Evolutionary conservation across 495 filamentous ascomycete genomes (phyloP).

Genomic region (Jackrogersella minutella): DNA sequence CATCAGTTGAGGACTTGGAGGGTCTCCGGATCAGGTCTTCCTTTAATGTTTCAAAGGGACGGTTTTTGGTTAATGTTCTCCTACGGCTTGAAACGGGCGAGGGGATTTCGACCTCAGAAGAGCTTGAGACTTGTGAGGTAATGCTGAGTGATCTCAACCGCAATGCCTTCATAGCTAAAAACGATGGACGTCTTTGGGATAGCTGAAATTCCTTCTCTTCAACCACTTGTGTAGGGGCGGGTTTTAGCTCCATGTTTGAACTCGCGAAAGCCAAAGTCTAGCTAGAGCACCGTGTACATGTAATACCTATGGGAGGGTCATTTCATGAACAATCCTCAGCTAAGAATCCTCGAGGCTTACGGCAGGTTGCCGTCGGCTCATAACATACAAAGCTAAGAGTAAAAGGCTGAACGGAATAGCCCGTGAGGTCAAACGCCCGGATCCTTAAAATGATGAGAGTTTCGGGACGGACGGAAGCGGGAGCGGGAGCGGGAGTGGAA

Average conservation of each 20-base stretch:
- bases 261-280: slow-evolving; percentile 1
- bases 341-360: neutral
- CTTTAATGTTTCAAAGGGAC: slow-evolving; percentile 32
- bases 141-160: slow-evolving; percentile 42
- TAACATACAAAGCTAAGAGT: slow-evolving; percentile 6
- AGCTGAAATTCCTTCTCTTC: slow-evolving; percentile 24
- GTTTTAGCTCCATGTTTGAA: slow-evolving; percentile 37
- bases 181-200: slow-evolving; percentile 38
- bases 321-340: too few relatives aligned
- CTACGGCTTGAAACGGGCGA: slow-evolving; percentile 14
- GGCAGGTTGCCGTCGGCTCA: slow-evolving; percentile 7
- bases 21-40: slow-evolving; percentile 36
- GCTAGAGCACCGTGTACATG: neutral
- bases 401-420: neutral
- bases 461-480: slow-evolving; percentile 15
- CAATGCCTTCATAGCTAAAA: slow-evolving; percentile 42
- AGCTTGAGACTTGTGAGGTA: slow-evolving; percentile 41
- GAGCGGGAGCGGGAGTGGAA: neutral
- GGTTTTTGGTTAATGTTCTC: slow-evolving; percentile 34
- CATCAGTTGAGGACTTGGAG: slow-evolving; percentile 41
- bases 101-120: slow-evolving; percentile 30
- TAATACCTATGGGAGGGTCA: too few relatives aligned
- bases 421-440: neutral
- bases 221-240: slow-evolving; percentile 22
- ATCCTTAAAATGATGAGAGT: slow-evolving; percentile 2